Evolutionary conservation across 2,329 filamentous ascomycete species (phyloP).

Genomic region (Arachnomyces sp.): DNA sequence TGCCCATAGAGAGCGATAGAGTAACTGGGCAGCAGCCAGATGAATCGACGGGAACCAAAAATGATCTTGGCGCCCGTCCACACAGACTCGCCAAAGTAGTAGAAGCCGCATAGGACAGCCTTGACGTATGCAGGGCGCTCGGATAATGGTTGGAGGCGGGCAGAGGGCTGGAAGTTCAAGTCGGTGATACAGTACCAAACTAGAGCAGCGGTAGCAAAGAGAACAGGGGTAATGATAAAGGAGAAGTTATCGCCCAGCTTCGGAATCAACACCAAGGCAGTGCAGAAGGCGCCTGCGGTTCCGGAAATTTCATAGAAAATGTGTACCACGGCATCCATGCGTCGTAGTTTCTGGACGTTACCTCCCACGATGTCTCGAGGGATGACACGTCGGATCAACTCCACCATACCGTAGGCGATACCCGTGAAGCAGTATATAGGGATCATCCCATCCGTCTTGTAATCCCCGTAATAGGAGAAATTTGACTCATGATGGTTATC

Average conservation of each 20-base stretch:
- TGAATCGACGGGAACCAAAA: constrained; percentile 40
- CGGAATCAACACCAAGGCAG: constrained; percentile 45
- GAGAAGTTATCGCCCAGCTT: constrained; percentile 45
- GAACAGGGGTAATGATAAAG: constrained; percentile 45
- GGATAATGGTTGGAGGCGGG: constrained; percentile 12
- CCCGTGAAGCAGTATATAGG: constrained; percentile 41
- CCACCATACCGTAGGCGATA: constrained; percentile 43
- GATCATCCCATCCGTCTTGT: constrained; percentile 44
- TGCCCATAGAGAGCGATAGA: constrained; percentile 45
- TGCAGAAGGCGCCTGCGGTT: constrained; percentile 42
- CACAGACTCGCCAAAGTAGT: constrained; percentile 41
- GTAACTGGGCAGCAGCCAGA: constrained; percentile 46
- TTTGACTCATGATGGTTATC: constrained; percentile 26
- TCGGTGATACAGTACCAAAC: constrained; percentile 44
- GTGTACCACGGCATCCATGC: constrained; percentile 41
- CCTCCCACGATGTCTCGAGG: constrained; percentile 47
- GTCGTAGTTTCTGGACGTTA: constrained; percentile 43
- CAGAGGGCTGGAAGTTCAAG: constrained; percentile 19
- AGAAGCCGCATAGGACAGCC: constrained; percentile 33
- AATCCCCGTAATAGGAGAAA: constrained; percentile 42
- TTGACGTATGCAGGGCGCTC: constrained; percentile 30
- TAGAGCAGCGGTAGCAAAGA: constrained; percentile 36
- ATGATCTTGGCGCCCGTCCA: constrained; percentile 41
- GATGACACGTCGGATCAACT: constrained; percentile 45
- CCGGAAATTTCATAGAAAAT: constrained; percentile 45